Evolutionary conservation across 305 asterid genomes (phyloP).

Genomic region (Solanum hybrid): DNA sequence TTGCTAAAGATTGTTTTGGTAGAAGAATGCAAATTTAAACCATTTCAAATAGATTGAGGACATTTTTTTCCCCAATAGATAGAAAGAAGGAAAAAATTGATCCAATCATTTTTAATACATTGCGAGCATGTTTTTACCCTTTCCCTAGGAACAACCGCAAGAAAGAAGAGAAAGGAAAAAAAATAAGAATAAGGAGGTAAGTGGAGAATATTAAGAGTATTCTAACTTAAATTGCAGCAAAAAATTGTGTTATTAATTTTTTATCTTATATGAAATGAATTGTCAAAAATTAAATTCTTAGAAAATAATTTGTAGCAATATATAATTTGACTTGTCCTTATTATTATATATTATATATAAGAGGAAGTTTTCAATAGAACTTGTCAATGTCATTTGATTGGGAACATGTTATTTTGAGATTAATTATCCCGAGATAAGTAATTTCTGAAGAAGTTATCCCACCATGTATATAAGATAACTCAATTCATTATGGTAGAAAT

Average conservation of each 20-base stretch:
- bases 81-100: neutral
- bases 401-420: too few relatives aligned
- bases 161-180: neutral
- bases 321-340: neutral
- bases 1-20: neutral
- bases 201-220: neutral
- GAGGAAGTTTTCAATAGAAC: too few relatives aligned
- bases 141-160: neutral
- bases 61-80: neutral
- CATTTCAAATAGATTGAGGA: neutral
- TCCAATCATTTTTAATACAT: neutral
- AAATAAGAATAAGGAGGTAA: neutral
- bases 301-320: neutral
- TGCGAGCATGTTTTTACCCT: neutral
- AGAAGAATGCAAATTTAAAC: neutral
- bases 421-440: too few relatives aligned
- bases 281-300: too few relatives aligned
- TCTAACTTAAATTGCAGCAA: neutral
- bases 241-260: too few relatives aligned
- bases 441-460: too few relatives aligned
- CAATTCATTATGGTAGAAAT: too few relatives aligned
- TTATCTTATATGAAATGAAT: neutral
- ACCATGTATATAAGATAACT: too few relatives aligned
- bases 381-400: too few relatives aligned
- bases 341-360: too few relatives aligned